These are phyloP conservation scores for Solanum chacoense DNA, from an alignment of 305 asterid genomes.

Conservation along the genomic window DNA sequence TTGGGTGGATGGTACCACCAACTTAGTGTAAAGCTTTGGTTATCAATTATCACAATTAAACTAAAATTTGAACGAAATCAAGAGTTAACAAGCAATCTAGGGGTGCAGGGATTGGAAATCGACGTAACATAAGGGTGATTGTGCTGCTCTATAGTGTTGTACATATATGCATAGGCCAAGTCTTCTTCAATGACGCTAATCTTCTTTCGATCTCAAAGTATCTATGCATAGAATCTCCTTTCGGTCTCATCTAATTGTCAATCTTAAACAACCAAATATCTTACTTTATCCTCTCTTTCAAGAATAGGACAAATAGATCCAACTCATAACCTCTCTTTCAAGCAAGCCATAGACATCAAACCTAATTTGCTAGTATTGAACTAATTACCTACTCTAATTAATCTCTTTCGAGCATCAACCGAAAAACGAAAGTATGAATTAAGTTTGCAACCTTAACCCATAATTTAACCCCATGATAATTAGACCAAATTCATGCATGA, in stretches of 20 bases:
- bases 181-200: neutral
- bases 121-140: neutral
- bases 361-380: neutral
- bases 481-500: neutral
- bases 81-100: neutral
- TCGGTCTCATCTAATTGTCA: neutral
- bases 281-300: no score
- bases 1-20: neutral
- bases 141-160: neutral
- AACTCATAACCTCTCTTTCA: no score
- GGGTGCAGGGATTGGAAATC: neutral
- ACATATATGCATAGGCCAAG: neutral
- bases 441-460: neutral
- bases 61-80: neutral
- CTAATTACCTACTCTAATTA: neutral
- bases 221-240: neutral
- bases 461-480: neutral
- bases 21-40: neutral
- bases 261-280: neutral
- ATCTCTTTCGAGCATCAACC: no score
- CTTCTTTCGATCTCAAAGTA: neutral
- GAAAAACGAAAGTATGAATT: neutral
- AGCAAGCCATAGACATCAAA: no score
- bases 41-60: neutral
- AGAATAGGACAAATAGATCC: no score